These are phyloP conservation scores for Lentinula detonsa DNA, from an alignment of 768 basidiomycete genomes.

Conservation along the genomic window DNA sequence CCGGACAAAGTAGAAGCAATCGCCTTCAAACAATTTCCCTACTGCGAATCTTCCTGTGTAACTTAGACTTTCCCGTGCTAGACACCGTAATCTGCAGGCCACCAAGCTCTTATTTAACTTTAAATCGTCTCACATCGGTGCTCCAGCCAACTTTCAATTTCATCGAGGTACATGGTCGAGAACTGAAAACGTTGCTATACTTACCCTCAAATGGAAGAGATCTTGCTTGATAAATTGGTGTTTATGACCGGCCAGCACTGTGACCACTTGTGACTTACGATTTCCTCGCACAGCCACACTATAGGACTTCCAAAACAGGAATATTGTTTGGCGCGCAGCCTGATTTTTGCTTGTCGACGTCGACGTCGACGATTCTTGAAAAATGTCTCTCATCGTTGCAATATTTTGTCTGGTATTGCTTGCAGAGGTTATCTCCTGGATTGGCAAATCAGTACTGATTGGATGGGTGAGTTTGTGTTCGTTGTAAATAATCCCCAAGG, in stretches of 20 bases:
- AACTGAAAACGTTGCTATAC: background rate
- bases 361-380: background rate
- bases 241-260: no score
- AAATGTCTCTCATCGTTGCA: constrained; percentile 74
- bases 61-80: background rate
- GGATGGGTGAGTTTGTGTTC: constrained; percentile 56
- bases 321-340: background rate
- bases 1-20: no score
- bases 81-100: background rate
- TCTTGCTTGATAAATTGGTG: no score
- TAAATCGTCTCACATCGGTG: background rate
- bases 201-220: no score
- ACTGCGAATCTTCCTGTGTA: background rate
- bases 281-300: background rate
- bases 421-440: constrained; percentile 82
- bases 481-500: background rate
- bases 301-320: background rate
- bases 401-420: constrained; percentile 80
- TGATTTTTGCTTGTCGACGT: background rate
- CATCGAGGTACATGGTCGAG: background rate
- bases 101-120: background rate
- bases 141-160: background rate
- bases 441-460: constrained; percentile 79
- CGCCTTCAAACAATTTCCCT: background rate
- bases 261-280: no score